Base-by-base conservation (phyloP, 202 grass and related monocot genomes). In the Sporobolus alterniflorus region DNA sequence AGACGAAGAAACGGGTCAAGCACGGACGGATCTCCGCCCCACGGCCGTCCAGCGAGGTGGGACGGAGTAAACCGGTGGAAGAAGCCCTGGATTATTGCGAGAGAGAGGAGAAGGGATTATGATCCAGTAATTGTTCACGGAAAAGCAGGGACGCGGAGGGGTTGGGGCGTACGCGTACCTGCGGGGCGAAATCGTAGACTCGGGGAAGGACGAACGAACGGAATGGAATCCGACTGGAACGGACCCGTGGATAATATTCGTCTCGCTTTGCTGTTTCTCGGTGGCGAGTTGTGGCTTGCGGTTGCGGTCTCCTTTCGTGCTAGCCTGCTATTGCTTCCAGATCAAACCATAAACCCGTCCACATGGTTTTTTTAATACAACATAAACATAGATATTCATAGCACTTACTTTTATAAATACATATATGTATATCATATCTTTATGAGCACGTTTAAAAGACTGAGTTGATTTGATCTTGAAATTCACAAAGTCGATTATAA, bases 241-340 rank as follows among this genome's bases (percentile, higher is more conserved):
- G 52, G 24, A 59, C 73, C 50, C 88, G 61, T 64, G 44, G 88
- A 80, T 80, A n/a, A n/a, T 87, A 17, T 55, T 48, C 72, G 41
- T 54, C 67, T 60, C 36, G 77, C 47, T 34, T 59, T 9, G 76
- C 69, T 21, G 70, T 85, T 21, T 73, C 28, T 74, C 76, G 16
- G 20, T 7, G 57, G 49, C 7, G 77, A 70, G 74, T 56, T 70
- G 67, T 86, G 83, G 79, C 88, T 90, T 82, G 57, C 42, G 24
- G 62, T 64, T 47, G 80, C 76, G 54, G 75, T 52, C 75, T 87
- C 64, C 46, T 79, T 52, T 29, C 50, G 30, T 82, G 29, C 65
- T 41, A 3, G 54, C 59, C 17, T 32, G 74, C 40, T 67, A 52
- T 44, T 73, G 67, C 75, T 43, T 77, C 40, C 5, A 69, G 49